Conservation (phyloP, 768 basidiomycete species). For the Tulasnella sp. region DNA sequence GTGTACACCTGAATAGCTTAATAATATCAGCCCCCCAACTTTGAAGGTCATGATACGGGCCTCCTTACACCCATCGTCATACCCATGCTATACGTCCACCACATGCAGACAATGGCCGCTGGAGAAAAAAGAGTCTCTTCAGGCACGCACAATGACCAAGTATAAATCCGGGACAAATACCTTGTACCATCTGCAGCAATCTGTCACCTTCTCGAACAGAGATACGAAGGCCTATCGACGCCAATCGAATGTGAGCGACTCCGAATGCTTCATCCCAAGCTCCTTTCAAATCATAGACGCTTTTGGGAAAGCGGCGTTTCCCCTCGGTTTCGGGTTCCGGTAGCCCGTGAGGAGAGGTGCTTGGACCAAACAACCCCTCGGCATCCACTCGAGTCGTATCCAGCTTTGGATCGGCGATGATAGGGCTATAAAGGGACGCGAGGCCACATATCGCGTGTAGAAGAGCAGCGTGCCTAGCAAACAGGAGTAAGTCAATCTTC, state of each 20-base stretch:
- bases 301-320: neutral
- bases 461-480: neutral
- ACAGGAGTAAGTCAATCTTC: too few relatives aligned
- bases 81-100: conserved; percentile 10
- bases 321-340: neutral
- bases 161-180: neutral
- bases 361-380: neutral
- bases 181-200: conserved; percentile 13
- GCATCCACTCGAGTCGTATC: conserved; percentile 30
- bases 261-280: conserved; percentile 1
- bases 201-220: neutral
- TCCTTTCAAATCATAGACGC: neutral
- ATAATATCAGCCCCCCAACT: neutral
- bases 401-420: neutral
- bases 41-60: too few relatives aligned
- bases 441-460: conserved; percentile 27
- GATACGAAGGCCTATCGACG: neutral
- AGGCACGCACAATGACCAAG: neutral
- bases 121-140: neutral
- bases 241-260: neutral
- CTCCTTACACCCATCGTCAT: neutral
- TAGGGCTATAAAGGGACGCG: conserved; percentile 26
- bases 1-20: neutral
- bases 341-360: too few relatives aligned
- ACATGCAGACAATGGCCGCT: neutral